phyloP scores from a whole-genome alignment of 2,329 filamentous ascomycete genomes.

The Emericellopsis cladophorae region DNA sequence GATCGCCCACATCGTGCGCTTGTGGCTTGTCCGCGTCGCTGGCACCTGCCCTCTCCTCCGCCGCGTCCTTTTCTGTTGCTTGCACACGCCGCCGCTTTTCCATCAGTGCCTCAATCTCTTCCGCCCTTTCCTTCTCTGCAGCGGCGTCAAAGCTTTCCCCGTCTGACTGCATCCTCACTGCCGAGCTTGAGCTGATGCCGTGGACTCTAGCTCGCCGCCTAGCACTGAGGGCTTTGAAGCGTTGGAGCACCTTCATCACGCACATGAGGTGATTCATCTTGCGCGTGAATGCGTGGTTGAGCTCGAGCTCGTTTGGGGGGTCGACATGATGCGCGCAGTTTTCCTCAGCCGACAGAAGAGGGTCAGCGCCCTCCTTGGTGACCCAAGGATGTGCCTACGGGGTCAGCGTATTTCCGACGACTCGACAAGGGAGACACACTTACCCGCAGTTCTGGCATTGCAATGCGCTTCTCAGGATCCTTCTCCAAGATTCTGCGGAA shows the following conservation, averaged over 20 bases:
- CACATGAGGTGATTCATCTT: constrained; percentile 80
- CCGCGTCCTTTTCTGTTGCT: constrained; percentile 9
- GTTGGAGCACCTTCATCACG: constrained; percentile 83
- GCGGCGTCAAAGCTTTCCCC: constrained; percentile 1
- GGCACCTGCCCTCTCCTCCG: constrained; percentile 8
- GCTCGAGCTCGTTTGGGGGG: constrained; percentile 77
- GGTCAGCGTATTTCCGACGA: background rate
- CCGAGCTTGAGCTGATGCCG: constrained; percentile 1
- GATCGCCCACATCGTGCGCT: constrained; percentile 50
- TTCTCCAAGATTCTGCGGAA: constrained; percentile 69
- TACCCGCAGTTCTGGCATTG: constrained; percentile 71
- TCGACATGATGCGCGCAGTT: constrained; percentile 75
- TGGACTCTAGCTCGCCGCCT: constrained; percentile 7
- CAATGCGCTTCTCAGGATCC: constrained; percentile 70
- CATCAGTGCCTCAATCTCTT: constrained; percentile 36
- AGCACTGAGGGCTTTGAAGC: constrained; percentile 67
- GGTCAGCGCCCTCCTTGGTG: constrained; percentile 65
- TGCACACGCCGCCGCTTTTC: constrained; percentile 30
- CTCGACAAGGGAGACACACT: constrained; percentile 18
- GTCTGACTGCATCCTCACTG: background rate
- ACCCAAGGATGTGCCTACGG: constrained; percentile 83
- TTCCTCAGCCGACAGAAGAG: constrained; percentile 67
- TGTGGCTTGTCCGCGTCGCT: constrained; percentile 25
- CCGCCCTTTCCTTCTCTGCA: constrained; percentile 24
- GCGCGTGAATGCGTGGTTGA: constrained; percentile 79